These are phyloP conservation scores for Fraxinus baroniana DNA, from an alignment of 305 asterid genomes.

Conservation along the genomic window DNA sequence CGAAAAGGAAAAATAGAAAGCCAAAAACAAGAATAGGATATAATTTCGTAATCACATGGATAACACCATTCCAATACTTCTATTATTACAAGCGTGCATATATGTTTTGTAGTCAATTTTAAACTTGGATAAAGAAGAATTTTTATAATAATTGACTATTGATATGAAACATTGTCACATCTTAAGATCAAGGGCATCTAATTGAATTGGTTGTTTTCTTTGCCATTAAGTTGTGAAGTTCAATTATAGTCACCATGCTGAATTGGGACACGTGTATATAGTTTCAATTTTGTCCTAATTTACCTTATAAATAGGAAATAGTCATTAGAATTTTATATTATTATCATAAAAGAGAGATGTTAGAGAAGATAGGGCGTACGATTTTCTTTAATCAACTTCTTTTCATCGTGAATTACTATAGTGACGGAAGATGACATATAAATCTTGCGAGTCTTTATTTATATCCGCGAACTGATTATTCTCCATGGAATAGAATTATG, in stretches of 20 bases:
- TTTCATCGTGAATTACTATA: too few species aligned
- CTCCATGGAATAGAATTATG: background rate
- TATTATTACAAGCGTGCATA: background rate
- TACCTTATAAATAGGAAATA: too few species aligned
- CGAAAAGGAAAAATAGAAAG: constrained; percentile 17
- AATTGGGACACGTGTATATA: background rate
- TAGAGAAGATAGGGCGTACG: background rate
- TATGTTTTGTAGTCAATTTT: background rate
- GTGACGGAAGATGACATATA: too few species aligned
- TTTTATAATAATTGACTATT: background rate
- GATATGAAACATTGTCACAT: too few species aligned
- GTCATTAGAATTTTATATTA: too few species aligned
- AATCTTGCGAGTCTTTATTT: too few species aligned
- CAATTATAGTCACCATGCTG: too few species aligned
- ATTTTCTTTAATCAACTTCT: too few species aligned
- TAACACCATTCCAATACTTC: constrained; percentile 15
- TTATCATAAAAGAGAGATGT: too few species aligned
- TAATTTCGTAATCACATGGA: constrained; percentile 24
- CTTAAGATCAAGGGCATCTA: too few species aligned
- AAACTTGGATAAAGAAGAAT: background rate
- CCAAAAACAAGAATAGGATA: constrained; percentile 16
- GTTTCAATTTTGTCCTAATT: background rate
- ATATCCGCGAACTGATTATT: background rate
- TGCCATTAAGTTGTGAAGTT: too few species aligned
- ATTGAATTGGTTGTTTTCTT: too few species aligned